Evolutionary conservation across 2,329 filamentous ascomycete genomes (phyloP).

Genomic region (Uncinocarpus reesii): DNA sequence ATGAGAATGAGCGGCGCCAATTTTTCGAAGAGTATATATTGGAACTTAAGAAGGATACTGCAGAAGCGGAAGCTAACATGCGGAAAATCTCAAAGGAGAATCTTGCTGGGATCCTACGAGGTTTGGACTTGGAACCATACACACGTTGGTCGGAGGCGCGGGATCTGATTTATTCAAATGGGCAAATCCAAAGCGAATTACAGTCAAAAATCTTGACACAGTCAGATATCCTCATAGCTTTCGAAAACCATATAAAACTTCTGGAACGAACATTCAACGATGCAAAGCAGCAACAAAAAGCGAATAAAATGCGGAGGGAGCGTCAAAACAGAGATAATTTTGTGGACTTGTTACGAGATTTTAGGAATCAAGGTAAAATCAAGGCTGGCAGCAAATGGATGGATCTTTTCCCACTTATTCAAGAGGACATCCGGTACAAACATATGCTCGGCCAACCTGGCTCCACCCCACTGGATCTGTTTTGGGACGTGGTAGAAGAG

Average conservation of each 20-base stretch:
- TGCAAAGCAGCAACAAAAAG: constrained; percentile 76
- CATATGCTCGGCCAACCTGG: constrained; percentile 75
- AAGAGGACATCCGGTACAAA: constrained; percentile 70
- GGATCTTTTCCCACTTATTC: constrained; percentile 62
- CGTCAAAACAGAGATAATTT: constrained; percentile 80
- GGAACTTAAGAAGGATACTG: constrained; percentile 69
- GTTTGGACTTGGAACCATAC: constrained; percentile 78
- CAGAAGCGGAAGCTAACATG: constrained; percentile 60
- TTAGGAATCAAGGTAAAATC: constrained; percentile 67
- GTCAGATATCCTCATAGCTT: constrained; percentile 81
- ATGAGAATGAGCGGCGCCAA: constrained; percentile 77
- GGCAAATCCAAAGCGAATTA: constrained; percentile 66
- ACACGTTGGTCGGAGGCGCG: constrained; percentile 91
- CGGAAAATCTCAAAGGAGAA: constrained; percentile 78
- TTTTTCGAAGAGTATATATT: constrained; percentile 89
- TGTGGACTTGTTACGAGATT: constrained; percentile 60
- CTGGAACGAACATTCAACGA: constrained; percentile 89
- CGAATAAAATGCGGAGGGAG: constrained; percentile 66
- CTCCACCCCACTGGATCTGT: constrained; percentile 78
- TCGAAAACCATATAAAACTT: constrained; percentile 89
- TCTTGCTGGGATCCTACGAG: constrained; percentile 64
- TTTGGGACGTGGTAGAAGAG: constrained; percentile 92
- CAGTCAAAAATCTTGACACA: constrained; percentile 79
- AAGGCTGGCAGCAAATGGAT: constrained; percentile 87
- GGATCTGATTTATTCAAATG: constrained; percentile 64